These are phyloP conservation scores for Metrosideros polymorpha DNA, from an alignment of 441 rosid genomes.

Conservation along the genomic window DNA sequence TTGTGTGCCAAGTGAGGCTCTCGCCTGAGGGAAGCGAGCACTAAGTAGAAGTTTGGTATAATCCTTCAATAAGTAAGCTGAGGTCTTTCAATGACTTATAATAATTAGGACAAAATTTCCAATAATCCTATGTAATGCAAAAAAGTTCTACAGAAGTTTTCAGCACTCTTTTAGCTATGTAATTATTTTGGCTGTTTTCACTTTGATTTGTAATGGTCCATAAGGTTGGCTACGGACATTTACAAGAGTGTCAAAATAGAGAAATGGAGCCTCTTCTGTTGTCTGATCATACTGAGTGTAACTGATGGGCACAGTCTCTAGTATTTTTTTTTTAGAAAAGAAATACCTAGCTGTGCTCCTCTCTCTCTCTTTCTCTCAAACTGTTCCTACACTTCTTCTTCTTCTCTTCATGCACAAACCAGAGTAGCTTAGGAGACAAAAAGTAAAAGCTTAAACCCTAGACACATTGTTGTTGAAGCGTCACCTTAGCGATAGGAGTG, in stretches of 20 bases:
- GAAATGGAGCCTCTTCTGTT: neutral
- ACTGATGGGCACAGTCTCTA: neutral
- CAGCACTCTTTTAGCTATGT: neutral
- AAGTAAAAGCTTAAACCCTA: neutral
- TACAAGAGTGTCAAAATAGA: neutral
- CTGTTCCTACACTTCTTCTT: neutral
- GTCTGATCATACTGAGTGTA: neutral
- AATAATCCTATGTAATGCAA: neutral
- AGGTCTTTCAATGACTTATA: neutral
- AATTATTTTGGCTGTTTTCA: neutral
- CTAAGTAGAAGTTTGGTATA: neutral
- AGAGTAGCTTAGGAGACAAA: neutral
- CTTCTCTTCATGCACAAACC: neutral
- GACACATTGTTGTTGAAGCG: neutral
- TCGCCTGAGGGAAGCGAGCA: neutral
- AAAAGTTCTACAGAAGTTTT: neutral
- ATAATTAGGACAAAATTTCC: neutral
- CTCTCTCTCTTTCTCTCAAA: neutral
- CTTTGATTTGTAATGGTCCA: neutral
- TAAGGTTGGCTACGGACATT: neutral
- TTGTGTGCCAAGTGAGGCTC: neutral
- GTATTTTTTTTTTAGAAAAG: neutral
- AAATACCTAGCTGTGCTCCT: neutral
- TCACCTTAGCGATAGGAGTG: neutral
- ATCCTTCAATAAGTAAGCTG: neutral